A percentile compares a stretch with the other conserved stretches of the same genome.
Evolutionary conservation across 176 grass and related monocot genomes (phyloP).

Genomic region (Aegilops umbellulata): DNA sequence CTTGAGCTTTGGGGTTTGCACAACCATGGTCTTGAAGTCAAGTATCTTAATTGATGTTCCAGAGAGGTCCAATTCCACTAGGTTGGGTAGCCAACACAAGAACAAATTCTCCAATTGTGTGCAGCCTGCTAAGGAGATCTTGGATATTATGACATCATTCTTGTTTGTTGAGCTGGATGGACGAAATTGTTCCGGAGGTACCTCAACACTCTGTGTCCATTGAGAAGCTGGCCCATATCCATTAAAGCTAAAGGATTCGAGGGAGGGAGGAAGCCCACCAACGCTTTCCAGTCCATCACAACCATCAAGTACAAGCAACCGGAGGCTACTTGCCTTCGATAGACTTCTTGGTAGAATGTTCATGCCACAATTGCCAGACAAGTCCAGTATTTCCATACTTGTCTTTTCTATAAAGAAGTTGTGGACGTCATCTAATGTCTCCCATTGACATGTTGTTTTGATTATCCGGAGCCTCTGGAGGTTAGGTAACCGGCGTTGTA

Average conservation of each 20-base stretch:
- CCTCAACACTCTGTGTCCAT: background rate
- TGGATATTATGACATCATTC: background rate
- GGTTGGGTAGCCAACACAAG: background rate
- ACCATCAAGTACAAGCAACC: background rate
- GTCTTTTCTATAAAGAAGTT: too few species aligned
- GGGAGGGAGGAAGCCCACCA: background rate
- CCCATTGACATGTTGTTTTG: too few species aligned
- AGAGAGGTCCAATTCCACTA: slow-evolving; percentile 8
- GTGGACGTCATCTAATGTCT: too few species aligned
- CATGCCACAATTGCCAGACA: too few species aligned
- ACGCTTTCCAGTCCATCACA: background rate
- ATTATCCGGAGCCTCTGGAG: too few species aligned
- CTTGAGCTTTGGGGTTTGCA: background rate
- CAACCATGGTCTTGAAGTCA: background rate
- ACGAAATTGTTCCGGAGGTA: background rate
- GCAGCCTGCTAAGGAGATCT: background rate
- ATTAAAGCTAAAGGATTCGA: background rate
- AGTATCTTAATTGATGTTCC: background rate
- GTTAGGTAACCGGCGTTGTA: too few species aligned
- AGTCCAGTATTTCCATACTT: too few species aligned
- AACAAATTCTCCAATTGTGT: background rate
- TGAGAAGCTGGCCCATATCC: background rate
- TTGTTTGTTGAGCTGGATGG: background rate
- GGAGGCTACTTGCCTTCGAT: background rate
- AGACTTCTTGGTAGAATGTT: background rate